Evolutionary conservation across 176 grass and related monocot genomes (phyloP), one percentile per base, ranked within the genome.

Genomic region (Panicum miliaceum): DNA sequence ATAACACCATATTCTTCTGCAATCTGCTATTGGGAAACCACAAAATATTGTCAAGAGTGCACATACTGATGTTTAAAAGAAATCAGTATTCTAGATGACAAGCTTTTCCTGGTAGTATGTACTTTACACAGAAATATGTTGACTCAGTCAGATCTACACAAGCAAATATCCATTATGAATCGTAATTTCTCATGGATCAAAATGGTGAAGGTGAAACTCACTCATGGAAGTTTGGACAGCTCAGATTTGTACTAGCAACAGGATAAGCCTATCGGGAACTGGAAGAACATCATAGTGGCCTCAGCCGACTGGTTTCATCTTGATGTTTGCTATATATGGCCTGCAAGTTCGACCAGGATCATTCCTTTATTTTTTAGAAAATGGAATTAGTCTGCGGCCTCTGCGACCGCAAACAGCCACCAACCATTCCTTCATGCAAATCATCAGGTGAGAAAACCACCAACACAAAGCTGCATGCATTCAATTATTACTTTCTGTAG

Each of bases 391-490:
- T 32, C 29, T 32, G 1, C 29, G 29, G 29, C 29, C 29, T 32
- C 29, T 32, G 29, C 29, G 29, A 32, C 1, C 2, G 29, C 29
- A 32, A 32, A 32, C 29, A 32, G 29, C 29, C 29, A 32, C 29
- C 29, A 32, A 32, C 29, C 20, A 62, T 84, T 89, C 72, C 15
- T 88, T 72, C 85, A 77, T 88, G 34, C 80, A 2, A 87, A 65
- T 14, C 41, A 84, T 87, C 88, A 90, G 65, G 89, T 84, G 76
- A 94, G 87, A 84, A 60, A 59, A 20, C n/a, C 66, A 72, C 22
- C 64, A 64, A 36, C 7, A 20, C 67, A 84, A 52, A 61, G 35
- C 29, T 36, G 69, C 16, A 38, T 66, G 34, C 64, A 38, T 22
- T 40, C 34, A 22, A 53, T 12, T 87, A 6, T 54, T 85, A 76